A percentile compares a stretch with the other conserved stretches of the same genome.
Evolutionary conservation across 108 stramenopile species (phyloP).

Genomic region (Fragilaria crotonensis): DNA sequence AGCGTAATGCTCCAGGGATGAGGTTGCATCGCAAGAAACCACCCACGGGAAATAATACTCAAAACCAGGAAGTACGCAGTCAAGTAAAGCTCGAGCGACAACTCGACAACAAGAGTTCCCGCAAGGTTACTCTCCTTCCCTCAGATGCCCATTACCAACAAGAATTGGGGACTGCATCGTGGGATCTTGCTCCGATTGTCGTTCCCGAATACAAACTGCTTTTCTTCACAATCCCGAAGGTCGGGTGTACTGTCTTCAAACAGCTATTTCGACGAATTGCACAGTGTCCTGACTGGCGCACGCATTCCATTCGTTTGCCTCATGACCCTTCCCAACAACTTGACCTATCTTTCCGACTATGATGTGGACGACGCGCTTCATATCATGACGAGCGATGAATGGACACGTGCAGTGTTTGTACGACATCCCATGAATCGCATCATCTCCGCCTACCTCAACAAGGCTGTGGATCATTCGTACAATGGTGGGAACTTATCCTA

Average conservation of each 20-base stretch:
- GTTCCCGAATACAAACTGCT: conserved; percentile 47
- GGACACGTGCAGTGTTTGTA: conserved; percentile 66
- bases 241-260: conserved; percentile 43
- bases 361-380: conserved; percentile 24
- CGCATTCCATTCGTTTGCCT: too few relatives aligned
- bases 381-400: conserved; percentile 46
- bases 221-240: conserved; percentile 53
- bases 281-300: conserved; percentile 36
- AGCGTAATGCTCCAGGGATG: too few relatives aligned
- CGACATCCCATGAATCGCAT: conserved; percentile 62
- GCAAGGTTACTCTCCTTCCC: too few relatives aligned
- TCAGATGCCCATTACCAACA: too few relatives aligned
- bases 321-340: too few relatives aligned
- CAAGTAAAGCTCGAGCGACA: too few relatives aligned
- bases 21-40: too few relatives aligned
- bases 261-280: conserved; percentile 48
- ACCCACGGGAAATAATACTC: too few relatives aligned
- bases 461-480: conserved; percentile 28
- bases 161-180: too few relatives aligned
- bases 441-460: conserved; percentile 52
- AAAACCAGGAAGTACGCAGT: too few relatives aligned
- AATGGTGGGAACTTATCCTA: conserved; percentile 14
- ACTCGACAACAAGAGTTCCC: too few relatives aligned
- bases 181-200: conserved; percentile 60
- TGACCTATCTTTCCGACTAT: conserved; percentile 45